phyloP scores from a whole-genome alignment of 1,284 basidiomycete genomes.

The Trametes polyzona region DNA sequence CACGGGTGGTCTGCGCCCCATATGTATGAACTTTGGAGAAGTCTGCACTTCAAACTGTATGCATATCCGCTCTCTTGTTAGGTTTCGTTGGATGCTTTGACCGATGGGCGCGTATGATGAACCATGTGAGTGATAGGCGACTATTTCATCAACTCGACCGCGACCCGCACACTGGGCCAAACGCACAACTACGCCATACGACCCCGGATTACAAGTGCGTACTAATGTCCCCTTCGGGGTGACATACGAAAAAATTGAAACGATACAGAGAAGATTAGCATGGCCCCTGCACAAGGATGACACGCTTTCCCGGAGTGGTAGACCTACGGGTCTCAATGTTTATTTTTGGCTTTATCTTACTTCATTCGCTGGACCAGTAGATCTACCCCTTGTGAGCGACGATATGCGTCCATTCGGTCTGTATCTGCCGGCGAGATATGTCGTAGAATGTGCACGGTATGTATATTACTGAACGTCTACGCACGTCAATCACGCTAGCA shows the following conservation, averaged over 20 bases:
- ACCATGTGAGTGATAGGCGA: too few relatives aligned
- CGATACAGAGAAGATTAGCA: conserved; percentile 33
- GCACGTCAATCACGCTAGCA: too few relatives aligned
- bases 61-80: neutral
- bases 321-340: conserved; percentile 32
- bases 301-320: conserved; percentile 33
- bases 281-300: conserved; percentile 33
- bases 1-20: too few relatives aligned
- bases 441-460: too few relatives aligned
- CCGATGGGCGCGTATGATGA: too few relatives aligned
- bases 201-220: neutral
- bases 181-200: neutral
- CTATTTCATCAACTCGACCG: too few relatives aligned
- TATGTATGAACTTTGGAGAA: too few relatives aligned
- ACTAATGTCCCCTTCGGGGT: conserved; percentile 28
- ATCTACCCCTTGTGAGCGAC: neutral
- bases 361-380: neutral
- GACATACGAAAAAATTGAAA: conserved; percentile 33
- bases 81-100: too few relatives aligned
- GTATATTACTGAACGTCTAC: too few relatives aligned
- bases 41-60: too few relatives aligned
- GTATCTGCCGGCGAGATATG: too few relatives aligned
- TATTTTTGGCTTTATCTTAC: conserved; percentile 14
- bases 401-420: too few relatives aligned
- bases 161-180: neutral